These are phyloP conservation scores for Paramyrothecium sp. DNA, from an alignment of 2,329 filamentous ascomycete genomes.

Conservation along the genomic window DNA sequence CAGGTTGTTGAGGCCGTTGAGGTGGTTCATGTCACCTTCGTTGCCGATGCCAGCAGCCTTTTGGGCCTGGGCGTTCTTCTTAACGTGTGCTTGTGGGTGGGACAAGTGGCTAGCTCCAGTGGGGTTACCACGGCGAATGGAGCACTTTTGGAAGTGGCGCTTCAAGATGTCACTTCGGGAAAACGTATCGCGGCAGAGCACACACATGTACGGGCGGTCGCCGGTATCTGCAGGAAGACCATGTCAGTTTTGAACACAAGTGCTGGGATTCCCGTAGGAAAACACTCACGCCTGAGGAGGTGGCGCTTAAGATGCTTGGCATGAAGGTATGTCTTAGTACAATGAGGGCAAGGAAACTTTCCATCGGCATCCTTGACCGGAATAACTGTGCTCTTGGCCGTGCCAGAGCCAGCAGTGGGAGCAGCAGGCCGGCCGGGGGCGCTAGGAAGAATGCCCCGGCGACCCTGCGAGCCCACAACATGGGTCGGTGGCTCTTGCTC, in stretches of 20 bases:
- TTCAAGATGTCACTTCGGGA: slow-evolving; percentile 97
- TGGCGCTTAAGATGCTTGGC: slow-evolving; percentile 97
- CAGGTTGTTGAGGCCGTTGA: slow-evolving; percentile 61
- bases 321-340: slow-evolving; percentile 96
- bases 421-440: slow-evolving; percentile 83
- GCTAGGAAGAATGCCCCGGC: slow-evolving; percentile 86
- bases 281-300: slow-evolving; percentile 84
- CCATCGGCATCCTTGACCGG: slow-evolving; percentile 95
- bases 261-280: not conserved
- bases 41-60: slow-evolving; percentile 52
- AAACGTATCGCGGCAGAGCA: slow-evolving; percentile 96
- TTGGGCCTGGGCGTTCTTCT: slow-evolving; percentile 66
- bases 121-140: slow-evolving; percentile 91
- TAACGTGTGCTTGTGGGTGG: slow-evolving; percentile 85
- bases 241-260: slow-evolving; percentile 21
- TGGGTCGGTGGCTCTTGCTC: slow-evolving; percentile 73
- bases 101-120: slow-evolving; percentile 93
- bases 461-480: slow-evolving; percentile 91
- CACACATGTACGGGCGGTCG: slow-evolving; percentile 97
- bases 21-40: slow-evolving; percentile 56
- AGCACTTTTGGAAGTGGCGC: slow-evolving; percentile 99
- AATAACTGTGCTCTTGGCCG: slow-evolving; percentile 77
- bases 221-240: slow-evolving; percentile 70
- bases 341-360: slow-evolving; percentile 97
- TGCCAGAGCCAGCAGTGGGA: slow-evolving; percentile 64